phyloP scores from a whole-genome alignment of 768 basidiomycete species.

The Ephemerocybe angulata region DNA sequence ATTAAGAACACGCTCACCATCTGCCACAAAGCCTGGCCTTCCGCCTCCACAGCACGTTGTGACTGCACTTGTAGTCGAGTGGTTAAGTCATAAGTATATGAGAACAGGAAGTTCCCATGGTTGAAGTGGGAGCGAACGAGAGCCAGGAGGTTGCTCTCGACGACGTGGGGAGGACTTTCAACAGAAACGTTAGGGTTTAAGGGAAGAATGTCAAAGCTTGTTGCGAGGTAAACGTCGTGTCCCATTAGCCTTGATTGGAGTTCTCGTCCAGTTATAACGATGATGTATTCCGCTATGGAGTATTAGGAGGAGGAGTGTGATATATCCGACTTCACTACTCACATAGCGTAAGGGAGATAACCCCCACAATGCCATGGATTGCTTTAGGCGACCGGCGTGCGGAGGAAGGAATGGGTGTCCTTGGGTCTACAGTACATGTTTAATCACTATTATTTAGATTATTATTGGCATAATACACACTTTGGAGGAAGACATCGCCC shows the following conservation, averaged over 20 bases:
- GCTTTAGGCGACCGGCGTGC: slow-evolving; percentile 60
- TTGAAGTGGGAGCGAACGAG: slow-evolving; percentile 83
- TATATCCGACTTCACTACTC: slow-evolving; percentile 28
- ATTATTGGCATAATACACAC: slow-evolving; percentile 33
- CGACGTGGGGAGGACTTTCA: slow-evolving; percentile 70
- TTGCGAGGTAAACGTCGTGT: slow-evolving; percentile 84
- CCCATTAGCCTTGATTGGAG: slow-evolving; percentile 76
- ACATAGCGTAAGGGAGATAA: slow-evolving; percentile 77
- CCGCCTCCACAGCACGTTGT: slow-evolving; percentile 48
- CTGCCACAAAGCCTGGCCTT: slow-evolving; percentile 67
- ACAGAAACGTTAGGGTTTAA: slow-evolving; percentile 68
- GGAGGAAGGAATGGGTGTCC: slow-evolving; percentile 47
- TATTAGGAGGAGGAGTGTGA: not conserved
- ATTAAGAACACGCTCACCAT: slow-evolving; percentile 47
- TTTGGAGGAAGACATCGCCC: slow-evolving; percentile 71
- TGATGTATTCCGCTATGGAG: slow-evolving; percentile 84
- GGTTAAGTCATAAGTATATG: slow-evolving; percentile 89
- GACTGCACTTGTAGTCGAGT: slow-evolving; percentile 82
- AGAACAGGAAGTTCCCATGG: slow-evolving; percentile 82
- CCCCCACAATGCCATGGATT: slow-evolving; percentile 72
- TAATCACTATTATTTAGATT: not conserved
- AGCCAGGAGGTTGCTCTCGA: slow-evolving; percentile 83
- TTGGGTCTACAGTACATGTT: slow-evolving; percentile 40
- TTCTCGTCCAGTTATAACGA: slow-evolving; percentile 82
- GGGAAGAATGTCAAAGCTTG: slow-evolving; percentile 89